A percentile compares a stretch with the other conserved stretches of the same genome.
These are phyloP conservation scores for Pyricularia sp. DNA, from an alignment of 2,329 filamentous ascomycete species.

Conservation along the genomic window DNA sequence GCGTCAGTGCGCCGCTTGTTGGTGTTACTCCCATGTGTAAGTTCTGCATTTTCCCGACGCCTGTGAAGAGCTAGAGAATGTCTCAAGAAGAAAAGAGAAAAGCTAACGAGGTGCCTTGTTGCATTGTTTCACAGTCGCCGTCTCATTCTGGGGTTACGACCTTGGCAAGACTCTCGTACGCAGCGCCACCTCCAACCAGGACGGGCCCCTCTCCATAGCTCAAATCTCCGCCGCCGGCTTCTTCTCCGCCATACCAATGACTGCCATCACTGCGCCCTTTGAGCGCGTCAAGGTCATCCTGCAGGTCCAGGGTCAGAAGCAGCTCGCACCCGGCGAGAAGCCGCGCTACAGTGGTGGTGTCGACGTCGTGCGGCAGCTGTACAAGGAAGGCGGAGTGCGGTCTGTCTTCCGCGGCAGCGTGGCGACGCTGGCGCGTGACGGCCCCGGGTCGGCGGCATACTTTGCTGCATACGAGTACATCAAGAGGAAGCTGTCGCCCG, in stretches of 20 bases:
- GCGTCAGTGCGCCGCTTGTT: constrained; percentile 86
- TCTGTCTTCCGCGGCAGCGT: constrained; percentile 86
- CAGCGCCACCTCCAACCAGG: constrained; percentile 51
- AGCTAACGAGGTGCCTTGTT: background rate
- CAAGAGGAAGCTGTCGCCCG: constrained; percentile 78
- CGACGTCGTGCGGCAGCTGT: constrained; percentile 90
- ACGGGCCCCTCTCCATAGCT: constrained; percentile 67
- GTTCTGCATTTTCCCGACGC: constrained; percentile 25
- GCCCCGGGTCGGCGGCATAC: constrained; percentile 87
- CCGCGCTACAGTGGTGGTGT: constrained; percentile 79
- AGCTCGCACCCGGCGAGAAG: constrained; percentile 78
- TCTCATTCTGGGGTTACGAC: constrained; percentile 82
- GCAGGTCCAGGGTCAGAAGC: constrained; percentile 90
- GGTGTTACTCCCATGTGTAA: constrained; percentile 98
- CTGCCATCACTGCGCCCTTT: constrained; percentile 94
- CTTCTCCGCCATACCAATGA: constrained; percentile 97
- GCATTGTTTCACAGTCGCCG: constrained; percentile 42
- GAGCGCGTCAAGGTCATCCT: constrained; percentile 98
- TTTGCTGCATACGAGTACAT: constrained; percentile 96
- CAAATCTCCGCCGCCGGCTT: constrained; percentile 91
- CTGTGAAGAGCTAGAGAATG: background rate
- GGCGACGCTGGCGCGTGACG: constrained; percentile 89
- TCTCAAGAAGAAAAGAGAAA: background rate
- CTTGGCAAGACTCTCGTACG: constrained; percentile 84
- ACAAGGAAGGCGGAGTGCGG: constrained; percentile 79